Evolutionary conservation across 495 filamentous ascomycete genomes (phyloP).

Genomic region (Neurospora sp.): DNA sequence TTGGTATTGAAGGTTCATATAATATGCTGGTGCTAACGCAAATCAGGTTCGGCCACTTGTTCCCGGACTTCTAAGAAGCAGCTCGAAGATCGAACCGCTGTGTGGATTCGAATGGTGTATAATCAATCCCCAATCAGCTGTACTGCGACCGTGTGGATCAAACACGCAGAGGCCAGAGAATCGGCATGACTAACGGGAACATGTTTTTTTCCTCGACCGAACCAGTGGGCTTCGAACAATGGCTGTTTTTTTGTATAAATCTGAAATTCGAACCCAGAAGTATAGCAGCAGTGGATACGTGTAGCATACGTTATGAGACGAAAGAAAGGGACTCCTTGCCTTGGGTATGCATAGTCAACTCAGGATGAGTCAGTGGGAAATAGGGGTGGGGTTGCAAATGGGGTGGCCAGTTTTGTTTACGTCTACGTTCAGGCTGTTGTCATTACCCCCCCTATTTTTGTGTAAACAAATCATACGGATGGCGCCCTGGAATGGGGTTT

Average conservation of each 20-base stretch:
- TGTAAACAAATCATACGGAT: not conserved
- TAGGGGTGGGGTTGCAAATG: not conserved
- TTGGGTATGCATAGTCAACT: not conserved
- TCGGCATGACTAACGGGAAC: not conserved
- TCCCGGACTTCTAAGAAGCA: slow-evolving; percentile 8
- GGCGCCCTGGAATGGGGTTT: not conserved
- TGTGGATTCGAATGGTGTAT: not conserved
- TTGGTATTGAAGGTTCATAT: slow-evolving; percentile 1
- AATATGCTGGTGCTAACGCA: not conserved
- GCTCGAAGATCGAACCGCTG: not conserved
- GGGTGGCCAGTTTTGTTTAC: not conserved
- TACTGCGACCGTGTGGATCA: not conserved
- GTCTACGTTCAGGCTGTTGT: not conserved
- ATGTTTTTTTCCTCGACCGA: not conserved
- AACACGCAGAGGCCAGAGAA: not conserved
- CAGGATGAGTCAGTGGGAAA: not conserved
- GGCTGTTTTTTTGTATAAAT: not conserved
- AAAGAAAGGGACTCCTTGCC: not conserved
- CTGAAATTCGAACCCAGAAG: not conserved
- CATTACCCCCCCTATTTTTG: not conserved
- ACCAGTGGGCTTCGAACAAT: not conserved
- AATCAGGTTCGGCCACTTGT: slow-evolving; percentile 6
- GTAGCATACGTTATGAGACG: not conserved
- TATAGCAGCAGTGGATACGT: not conserved
- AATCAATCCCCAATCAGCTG: not conserved